Conservation (phyloP, 176 grass and related monocot species). For the Carex parvula region DNA sequence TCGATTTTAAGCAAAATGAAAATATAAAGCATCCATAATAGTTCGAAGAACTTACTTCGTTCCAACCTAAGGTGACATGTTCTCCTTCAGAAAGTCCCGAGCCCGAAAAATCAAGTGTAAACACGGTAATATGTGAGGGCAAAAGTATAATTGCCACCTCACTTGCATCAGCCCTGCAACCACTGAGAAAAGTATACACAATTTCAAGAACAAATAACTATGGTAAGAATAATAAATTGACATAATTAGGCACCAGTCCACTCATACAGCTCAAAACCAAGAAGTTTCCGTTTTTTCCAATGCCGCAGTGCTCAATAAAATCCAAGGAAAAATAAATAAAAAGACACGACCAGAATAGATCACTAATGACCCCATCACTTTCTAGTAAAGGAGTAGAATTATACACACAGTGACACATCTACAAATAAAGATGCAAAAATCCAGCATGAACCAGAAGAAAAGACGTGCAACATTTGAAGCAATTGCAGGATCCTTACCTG, state of each 20-base stretch:
- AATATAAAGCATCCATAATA: constrained; percentile 1
- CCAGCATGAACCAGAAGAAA: not conserved
- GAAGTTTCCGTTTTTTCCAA: not conserved
- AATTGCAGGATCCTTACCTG: constrained; percentile 39
- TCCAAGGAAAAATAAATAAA: not conserved
- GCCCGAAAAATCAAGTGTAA: constrained; percentile 99
- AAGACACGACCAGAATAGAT: not conserved
- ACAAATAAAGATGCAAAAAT: not conserved
- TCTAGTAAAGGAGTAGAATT: not conserved
- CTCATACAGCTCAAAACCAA: not conserved
- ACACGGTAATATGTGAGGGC: constrained; percentile 93
- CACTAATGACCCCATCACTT: not conserved
- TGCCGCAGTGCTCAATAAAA: not conserved
- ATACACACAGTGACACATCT: not conserved
- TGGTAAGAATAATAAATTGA: not conserved
- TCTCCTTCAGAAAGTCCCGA: constrained; percentile 99
- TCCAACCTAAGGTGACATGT: constrained; percentile 97
- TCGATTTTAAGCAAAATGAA: constrained; percentile 24
- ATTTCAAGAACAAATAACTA: constrained; percentile 15
- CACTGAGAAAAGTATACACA: constrained; percentile 52
- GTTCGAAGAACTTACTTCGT: constrained; percentile 62
- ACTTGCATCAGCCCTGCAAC: constrained; percentile 99
- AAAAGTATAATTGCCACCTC: constrained; percentile 99
- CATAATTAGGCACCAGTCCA: not conserved
- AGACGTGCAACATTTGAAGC: not conserved